phyloP scores from a whole-genome alignment of 192 early-diverging fungal genomes.

The Pilobolus umbonatus region DNA sequence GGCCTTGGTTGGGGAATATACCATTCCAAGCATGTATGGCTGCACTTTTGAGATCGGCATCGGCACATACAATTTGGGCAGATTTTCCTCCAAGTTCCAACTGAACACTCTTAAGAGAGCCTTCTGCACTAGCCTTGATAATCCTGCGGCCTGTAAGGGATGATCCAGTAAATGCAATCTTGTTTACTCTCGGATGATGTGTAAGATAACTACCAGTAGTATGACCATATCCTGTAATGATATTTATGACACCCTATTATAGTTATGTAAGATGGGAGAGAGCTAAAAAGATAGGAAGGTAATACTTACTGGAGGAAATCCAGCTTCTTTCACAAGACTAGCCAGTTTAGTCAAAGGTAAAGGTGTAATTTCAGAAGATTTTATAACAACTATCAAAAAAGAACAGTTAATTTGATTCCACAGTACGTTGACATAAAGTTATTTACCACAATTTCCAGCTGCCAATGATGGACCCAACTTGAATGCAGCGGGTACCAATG shows the following conservation, averaged over 20 bases:
- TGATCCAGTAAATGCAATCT: constrained; percentile 77
- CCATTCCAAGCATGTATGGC: constrained; percentile 57
- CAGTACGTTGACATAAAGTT: neutral
- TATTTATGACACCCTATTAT: constrained; percentile 84
- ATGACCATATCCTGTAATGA: constrained; percentile 74
- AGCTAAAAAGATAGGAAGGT: no score
- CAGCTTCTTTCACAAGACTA: constrained; percentile 56
- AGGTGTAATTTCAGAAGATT: constrained; percentile 63
- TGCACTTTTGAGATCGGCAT: constrained; percentile 69
- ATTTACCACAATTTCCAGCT: constrained; percentile 67
- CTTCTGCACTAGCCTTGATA: constrained; percentile 51
- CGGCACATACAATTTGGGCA: constrained; percentile 70
- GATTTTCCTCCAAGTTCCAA: constrained; percentile 90
- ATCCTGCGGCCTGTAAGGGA: constrained; percentile 63
- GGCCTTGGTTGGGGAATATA: constrained; percentile 79
- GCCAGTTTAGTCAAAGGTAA: constrained; percentile 56
- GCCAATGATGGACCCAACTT: constrained; percentile 74
- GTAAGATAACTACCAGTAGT: constrained; percentile 60
- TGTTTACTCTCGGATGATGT: constrained; percentile 58
- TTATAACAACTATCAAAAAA: constrained; percentile 60
- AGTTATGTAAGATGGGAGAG: no score
- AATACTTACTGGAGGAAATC: constrained; percentile 58
- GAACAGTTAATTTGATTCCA: neutral
- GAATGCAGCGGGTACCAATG: constrained; percentile 58
- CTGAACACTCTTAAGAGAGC: constrained; percentile 67